Evolutionary conservation across 805 yeast species (phyloP).

Genomic region (Lachancea thermotolerans): DNA sequence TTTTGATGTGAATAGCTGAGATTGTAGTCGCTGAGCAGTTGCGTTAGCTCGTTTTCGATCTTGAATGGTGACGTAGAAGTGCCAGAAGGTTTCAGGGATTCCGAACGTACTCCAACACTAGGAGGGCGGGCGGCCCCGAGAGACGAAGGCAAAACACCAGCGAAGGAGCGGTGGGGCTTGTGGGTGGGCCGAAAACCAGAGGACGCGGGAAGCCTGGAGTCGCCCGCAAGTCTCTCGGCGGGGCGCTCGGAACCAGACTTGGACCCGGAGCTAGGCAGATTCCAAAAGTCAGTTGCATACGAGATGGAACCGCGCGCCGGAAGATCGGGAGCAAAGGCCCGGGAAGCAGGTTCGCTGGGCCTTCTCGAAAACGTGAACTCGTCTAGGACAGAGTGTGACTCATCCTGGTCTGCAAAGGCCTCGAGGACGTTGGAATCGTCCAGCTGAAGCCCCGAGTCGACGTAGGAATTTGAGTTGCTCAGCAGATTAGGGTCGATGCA

Average conservation of each 20-base stretch:
- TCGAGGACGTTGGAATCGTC: conserved; percentile 6
- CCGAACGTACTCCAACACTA: conserved; percentile 1
- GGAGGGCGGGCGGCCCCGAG: conserved; percentile 1
- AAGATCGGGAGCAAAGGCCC: conserved; percentile 10
- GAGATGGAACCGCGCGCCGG: conserved; percentile 26
- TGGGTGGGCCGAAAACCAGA: not conserved
- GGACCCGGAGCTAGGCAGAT: conserved; percentile 10
- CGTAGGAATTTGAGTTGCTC: conserved; percentile 12
- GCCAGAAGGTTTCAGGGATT: not conserved
- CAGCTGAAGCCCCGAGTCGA: conserved; percentile 9
- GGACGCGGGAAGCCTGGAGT: not conserved
- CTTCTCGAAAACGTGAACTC: conserved; percentile 17
- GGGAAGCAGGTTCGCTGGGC: conserved; percentile 17
- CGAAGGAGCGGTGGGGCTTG: conserved; percentile 1
- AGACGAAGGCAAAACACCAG: conserved; percentile 2
- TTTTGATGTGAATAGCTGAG: conserved; percentile 13
- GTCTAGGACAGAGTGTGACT: conserved; percentile 12
- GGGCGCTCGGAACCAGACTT: not conserved
- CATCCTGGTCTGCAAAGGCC: not conserved
- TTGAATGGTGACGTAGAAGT: conserved; percentile 7
- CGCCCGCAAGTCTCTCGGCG: not conserved
- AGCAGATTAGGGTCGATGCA: conserved; percentile 18
- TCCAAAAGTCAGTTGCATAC: conserved; percentile 26
- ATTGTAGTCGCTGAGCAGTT: conserved; percentile 22
- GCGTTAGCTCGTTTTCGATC: conserved; percentile 20